These are phyloP conservation scores for Termitomyces sp. DNA, from an alignment of 768 basidiomycete species.

Conservation along the genomic window DNA sequence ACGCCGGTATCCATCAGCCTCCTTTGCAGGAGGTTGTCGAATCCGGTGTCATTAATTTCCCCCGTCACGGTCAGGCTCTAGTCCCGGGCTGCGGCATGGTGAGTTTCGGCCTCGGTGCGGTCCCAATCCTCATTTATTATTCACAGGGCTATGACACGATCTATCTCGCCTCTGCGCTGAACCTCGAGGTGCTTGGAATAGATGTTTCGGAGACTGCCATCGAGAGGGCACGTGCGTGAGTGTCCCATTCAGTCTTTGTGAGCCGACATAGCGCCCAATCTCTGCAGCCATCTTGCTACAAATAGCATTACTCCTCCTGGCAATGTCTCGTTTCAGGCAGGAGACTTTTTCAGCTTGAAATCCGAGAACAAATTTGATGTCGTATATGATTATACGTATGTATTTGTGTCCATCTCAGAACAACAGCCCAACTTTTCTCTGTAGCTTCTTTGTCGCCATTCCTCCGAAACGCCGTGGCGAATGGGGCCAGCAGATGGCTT, in stretches of 20 bases:
- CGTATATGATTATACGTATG: slow-evolving; percentile 64
- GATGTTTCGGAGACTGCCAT: slow-evolving; percentile 57
- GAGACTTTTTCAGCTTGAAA: slow-evolving; percentile 53
- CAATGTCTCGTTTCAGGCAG: slow-evolving; percentile 31
- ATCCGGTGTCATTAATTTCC: slow-evolving; percentile 34
- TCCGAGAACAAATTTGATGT: slow-evolving; percentile 41
- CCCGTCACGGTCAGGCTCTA: slow-evolving; percentile 28
- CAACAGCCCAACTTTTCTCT: slow-evolving; percentile 14
- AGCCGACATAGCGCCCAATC: neutral
- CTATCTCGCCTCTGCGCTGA: slow-evolving; percentile 45
- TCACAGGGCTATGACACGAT: slow-evolving; percentile 57
- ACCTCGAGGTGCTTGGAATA: slow-evolving; percentile 43
- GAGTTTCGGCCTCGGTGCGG: slow-evolving; percentile 2
- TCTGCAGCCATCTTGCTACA: neutral
- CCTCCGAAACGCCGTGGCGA: slow-evolving; percentile 42
- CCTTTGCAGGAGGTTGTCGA: slow-evolving; percentile 46
- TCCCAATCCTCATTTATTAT: neutral
- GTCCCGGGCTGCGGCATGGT: slow-evolving; percentile 47
- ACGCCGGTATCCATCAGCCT: slow-evolving; percentile 45
- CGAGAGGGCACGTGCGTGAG: slow-evolving; percentile 34
- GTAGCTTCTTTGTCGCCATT: slow-evolving; percentile 72
- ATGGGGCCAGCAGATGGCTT: slow-evolving; percentile 55
- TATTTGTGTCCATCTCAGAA: neutral
- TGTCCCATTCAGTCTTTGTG: neutral
- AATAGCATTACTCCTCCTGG: slow-evolving; percentile 12